These are phyloP conservation scores for Pichia nanzhaoensis DNA, from an alignment of 805 yeast species.

Conservation along the genomic window DNA sequence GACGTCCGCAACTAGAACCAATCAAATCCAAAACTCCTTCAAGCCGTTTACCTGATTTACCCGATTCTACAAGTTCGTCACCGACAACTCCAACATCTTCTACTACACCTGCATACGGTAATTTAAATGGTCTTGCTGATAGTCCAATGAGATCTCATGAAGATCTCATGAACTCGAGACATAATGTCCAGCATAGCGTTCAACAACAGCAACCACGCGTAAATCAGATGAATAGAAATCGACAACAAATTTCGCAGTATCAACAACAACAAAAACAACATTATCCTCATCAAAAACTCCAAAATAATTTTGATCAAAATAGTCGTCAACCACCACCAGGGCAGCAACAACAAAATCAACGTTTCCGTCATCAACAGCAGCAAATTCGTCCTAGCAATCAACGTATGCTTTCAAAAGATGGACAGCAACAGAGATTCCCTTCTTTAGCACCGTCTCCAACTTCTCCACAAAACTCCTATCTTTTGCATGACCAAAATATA, in stretches of 20 bases:
- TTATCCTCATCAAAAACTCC: not conserved
- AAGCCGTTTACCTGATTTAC: constrained; percentile 12
- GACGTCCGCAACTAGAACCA: constrained; percentile 9
- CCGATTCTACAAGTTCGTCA: constrained; percentile 11
- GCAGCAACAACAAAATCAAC: constrained; percentile 6
- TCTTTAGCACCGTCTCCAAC: not conserved
- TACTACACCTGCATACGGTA: constrained; percentile 8
- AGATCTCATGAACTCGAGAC: not conserved
- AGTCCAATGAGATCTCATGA: constrained; percentile 1
- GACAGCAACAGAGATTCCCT: not conserved
- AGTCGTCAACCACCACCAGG: not conserved
- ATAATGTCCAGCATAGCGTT: not conserved
- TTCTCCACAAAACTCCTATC: not conserved
- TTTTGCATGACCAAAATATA: not conserved
- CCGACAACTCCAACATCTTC: constrained; percentile 9
- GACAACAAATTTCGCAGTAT: not conserved
- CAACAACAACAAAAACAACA: not conserved
- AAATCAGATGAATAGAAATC: not conserved
- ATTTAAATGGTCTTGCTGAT: not conserved
- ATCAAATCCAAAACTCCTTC: constrained; percentile 10
- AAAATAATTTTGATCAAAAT: constrained; percentile 1
- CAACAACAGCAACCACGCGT: constrained; percentile 1
- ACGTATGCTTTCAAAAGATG: not conserved
- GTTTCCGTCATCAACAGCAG: constrained; percentile 5
- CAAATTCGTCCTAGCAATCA: not conserved